These are phyloP conservation scores for Acacia crassicarpa DNA, from an alignment of 306 rosid species.

Conservation along the genomic window DNA sequence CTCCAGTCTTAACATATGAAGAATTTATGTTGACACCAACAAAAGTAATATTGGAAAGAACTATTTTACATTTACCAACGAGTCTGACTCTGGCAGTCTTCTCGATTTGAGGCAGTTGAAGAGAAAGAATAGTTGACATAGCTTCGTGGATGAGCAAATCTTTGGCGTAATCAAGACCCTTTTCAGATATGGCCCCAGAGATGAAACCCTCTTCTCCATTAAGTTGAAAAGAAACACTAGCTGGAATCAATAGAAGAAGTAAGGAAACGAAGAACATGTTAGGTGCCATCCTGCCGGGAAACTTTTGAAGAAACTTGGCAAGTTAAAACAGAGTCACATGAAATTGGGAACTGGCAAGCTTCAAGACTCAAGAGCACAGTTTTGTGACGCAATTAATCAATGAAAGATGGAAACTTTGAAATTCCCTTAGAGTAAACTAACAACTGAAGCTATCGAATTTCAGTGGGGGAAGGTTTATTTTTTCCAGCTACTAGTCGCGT, in stretches of 20 bases:
- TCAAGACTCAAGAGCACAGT: neutral
- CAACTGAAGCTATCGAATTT: neutral
- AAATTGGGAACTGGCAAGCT: neutral
- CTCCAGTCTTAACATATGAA: slow-evolving; percentile 62
- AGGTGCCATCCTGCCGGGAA: slow-evolving; percentile 31
- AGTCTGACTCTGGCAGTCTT: slow-evolving; percentile 50
- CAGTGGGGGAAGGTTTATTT: neutral
- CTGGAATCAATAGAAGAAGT: slow-evolving; percentile 34
- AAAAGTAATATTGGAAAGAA: slow-evolving; percentile 65
- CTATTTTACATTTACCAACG: slow-evolving; percentile 58
- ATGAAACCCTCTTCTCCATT: slow-evolving; percentile 57
- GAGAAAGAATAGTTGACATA: slow-evolving; percentile 56
- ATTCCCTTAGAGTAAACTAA: slow-evolving; percentile 13
- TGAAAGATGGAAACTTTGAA: slow-evolving; percentile 26
- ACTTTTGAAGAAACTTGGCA: slow-evolving; percentile 34
- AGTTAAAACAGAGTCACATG: neutral
- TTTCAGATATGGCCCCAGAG: slow-evolving; percentile 56
- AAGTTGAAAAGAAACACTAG: slow-evolving; percentile 38
- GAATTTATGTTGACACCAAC: slow-evolving; percentile 48
- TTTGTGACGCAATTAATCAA: neutral
- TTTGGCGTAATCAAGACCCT: slow-evolving; percentile 77
- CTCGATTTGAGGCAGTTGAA: slow-evolving; percentile 65
- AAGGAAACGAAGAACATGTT: slow-evolving; percentile 26
- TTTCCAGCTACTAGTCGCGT: neutral
- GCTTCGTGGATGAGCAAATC: slow-evolving; percentile 62